These are phyloP conservation scores for Elongisporangium prolatum DNA, from an alignment of 352 stramenopile genomes.

Conservation along the genomic window DNA sequence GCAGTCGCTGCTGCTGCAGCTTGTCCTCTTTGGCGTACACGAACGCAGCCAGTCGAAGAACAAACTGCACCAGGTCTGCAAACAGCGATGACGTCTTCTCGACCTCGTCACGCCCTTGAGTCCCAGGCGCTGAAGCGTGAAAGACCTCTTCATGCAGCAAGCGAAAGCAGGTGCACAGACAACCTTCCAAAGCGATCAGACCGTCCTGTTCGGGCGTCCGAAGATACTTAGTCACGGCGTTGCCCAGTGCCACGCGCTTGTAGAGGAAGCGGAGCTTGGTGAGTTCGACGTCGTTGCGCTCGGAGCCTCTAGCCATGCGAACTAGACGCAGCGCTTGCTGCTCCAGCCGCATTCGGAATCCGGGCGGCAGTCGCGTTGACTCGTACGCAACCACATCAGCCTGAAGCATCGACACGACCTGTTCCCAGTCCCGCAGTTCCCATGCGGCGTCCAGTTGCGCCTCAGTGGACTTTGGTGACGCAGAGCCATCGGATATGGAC, in stretches of 20 bases:
- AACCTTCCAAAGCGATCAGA: constrained; percentile 21
- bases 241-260: constrained; percentile 45
- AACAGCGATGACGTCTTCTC: constrained; percentile 19
- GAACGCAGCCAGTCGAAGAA: constrained; percentile 24
- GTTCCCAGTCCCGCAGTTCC: constrained; percentile 43
- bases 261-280: constrained; percentile 36
- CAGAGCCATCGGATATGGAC: constrained; percentile 26
- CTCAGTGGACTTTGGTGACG: constrained; percentile 26
- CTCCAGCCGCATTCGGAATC: constrained; percentile 36
- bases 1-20: constrained; percentile 17
- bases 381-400: constrained; percentile 35
- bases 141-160: constrained; percentile 56
- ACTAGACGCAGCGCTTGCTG: constrained; percentile 43
- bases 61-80: constrained; percentile 23
- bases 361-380: constrained; percentile 21
- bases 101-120: not conserved
- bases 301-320: constrained; percentile 20
- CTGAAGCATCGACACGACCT: constrained; percentile 39
- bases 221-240: constrained; percentile 24
- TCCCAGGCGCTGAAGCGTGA: constrained; percentile 11
- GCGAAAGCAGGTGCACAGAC: constrained; percentile 30
- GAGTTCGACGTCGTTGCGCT: constrained; percentile 16
- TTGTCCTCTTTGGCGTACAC: constrained; percentile 18
- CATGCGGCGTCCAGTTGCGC: constrained; percentile 41
- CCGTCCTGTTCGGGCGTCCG: constrained; percentile 13